These are phyloP conservation scores for Beauveria pseudobassiana DNA, from an alignment of 2,329 filamentous ascomycete species.

Conservation along the genomic window DNA sequence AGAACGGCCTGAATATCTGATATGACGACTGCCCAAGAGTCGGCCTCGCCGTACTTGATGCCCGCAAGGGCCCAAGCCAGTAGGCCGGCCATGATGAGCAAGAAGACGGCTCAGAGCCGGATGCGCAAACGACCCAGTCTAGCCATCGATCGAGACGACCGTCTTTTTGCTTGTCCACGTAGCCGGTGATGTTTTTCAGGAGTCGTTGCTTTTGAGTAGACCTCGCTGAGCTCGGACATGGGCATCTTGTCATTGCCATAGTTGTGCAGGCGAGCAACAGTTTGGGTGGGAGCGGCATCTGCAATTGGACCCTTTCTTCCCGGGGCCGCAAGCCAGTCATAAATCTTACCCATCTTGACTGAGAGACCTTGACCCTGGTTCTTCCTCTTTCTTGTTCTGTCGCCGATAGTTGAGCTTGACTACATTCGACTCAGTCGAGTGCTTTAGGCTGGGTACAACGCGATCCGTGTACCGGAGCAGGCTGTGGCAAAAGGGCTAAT, in stretches of 20 bases:
- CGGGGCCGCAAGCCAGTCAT: slow-evolving; percentile 9
- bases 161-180: slow-evolving; percentile 13
- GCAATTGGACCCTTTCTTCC: slow-evolving; percentile 12
- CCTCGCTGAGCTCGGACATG: background rate
- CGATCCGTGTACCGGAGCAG: background rate
- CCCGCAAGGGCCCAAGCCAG: slow-evolving; percentile 24
- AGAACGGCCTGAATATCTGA: slow-evolving; percentile 29
- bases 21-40: slow-evolving; percentile 29
- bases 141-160: slow-evolving; percentile 17
- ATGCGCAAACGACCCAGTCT: slow-evolving; percentile 15
- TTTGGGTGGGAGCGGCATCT: slow-evolving; percentile 11
- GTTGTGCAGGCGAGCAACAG: background rate
- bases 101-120: slow-evolving; percentile 18
- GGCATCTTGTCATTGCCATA: background rate
- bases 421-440: background rate
- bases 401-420: no score
- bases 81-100: slow-evolving; percentile 24
- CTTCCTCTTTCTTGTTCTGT: background rate
- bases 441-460: background rate
- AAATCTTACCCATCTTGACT: background rate
- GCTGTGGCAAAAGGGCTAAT: background rate
- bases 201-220: background rate
- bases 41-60: slow-evolving; percentile 22
- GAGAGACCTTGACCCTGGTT: background rate
- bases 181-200: slow-evolving; percentile 16